Conservation (phyloP, 1,139 yeast genomes). For the Yamadazyma membranifaciens region DNA sequence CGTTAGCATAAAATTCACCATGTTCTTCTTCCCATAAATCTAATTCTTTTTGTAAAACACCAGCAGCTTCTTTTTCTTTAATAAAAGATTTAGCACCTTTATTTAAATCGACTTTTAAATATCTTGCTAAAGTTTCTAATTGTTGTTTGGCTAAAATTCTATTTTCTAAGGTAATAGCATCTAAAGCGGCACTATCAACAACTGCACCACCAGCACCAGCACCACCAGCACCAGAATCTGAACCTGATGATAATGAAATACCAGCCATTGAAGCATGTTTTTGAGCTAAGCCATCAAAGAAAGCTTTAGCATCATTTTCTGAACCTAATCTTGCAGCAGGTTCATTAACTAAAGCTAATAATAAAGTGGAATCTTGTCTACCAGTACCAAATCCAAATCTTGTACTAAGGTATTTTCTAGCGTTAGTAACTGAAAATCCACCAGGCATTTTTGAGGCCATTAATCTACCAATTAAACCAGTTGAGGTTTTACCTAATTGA, state of each 20-base stretch:
- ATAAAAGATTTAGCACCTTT: slow-evolving; percentile 85
- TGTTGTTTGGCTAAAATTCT: slow-evolving; percentile 90
- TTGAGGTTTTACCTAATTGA: slow-evolving; percentile 87
- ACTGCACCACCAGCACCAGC: slow-evolving; percentile 79
- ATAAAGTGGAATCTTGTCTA: slow-evolving; percentile 88
- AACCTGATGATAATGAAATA: slow-evolving; percentile 67
- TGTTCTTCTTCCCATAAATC: slow-evolving; percentile 94
- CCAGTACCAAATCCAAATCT: slow-evolving; percentile 92
- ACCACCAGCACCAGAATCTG: slow-evolving; percentile 49
- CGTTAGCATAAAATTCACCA: slow-evolving; percentile 92
- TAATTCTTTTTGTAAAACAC: slow-evolving; percentile 79
- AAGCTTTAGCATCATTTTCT: slow-evolving; percentile 88
- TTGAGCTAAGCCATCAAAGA: slow-evolving; percentile 76
- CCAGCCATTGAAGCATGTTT: slow-evolving; percentile 86
- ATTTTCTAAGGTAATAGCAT: slow-evolving; percentile 88
- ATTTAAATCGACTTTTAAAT: slow-evolving; percentile 87
- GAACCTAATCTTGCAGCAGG: slow-evolving; percentile 85
- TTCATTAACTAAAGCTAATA: slow-evolving; percentile 82
- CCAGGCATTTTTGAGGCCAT: slow-evolving; percentile 99
- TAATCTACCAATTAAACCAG: slow-evolving; percentile 84
- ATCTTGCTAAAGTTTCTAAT: slow-evolving; percentile 90
- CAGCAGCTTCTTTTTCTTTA: slow-evolving; percentile 86
- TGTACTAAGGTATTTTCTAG: slow-evolving; percentile 86
- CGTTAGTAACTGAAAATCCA: slow-evolving; percentile 89
- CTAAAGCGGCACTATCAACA: slow-evolving; percentile 94